phyloP scores from a whole-genome alignment of 345 rosid genomes.

The Isatis tinctoria region DNA sequence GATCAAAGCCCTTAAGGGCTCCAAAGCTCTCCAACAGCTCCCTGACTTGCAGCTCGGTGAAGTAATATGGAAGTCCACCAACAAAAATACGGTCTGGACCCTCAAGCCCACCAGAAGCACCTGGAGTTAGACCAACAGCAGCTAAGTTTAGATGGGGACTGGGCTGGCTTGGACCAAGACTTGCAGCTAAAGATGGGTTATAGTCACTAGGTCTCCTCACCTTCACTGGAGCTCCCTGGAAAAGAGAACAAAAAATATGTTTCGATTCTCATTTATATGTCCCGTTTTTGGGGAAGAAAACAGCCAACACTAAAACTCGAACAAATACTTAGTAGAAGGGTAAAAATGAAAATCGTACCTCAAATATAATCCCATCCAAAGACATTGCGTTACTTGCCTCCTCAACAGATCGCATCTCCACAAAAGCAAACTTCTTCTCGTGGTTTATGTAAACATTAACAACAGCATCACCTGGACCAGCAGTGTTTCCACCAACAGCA shows the following conservation, averaged over 20 bases:
- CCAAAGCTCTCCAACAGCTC: conserved; percentile 93
- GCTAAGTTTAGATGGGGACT: conserved; percentile 78
- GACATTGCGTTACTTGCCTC: conserved; percentile 99
- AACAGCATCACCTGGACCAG: conserved; percentile 98
- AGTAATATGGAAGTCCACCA: conserved; percentile 92
- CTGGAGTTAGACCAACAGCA: conserved; percentile 91
- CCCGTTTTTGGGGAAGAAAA: not conserved
- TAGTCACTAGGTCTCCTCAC: conserved; percentile 96
- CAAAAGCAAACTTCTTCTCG: conserved; percentile 96
- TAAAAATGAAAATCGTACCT: conserved; percentile 40
- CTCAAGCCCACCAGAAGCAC: conserved; percentile 90
- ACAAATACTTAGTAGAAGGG: not conserved
- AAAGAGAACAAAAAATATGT: not conserved
- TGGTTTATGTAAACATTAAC: conserved; percentile 93
- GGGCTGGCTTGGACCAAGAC: conserved; percentile 96
- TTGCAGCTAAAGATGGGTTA: conserved; percentile 86
- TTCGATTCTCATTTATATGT: not conserved
- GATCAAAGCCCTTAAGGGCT: conserved; percentile 81
- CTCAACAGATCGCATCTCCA: conserved; percentile 96
- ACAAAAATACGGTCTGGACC: conserved; percentile 96
- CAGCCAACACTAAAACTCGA: not conserved
- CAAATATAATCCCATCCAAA: conserved; percentile 86
- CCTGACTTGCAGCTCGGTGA: conserved; percentile 85
- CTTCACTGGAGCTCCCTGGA: conserved; percentile 91
- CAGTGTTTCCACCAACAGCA: conserved; percentile 91